phyloP scores from a whole-genome alignment of 2,329 filamentous ascomycete species.

The Venturia oleaginea region DNA sequence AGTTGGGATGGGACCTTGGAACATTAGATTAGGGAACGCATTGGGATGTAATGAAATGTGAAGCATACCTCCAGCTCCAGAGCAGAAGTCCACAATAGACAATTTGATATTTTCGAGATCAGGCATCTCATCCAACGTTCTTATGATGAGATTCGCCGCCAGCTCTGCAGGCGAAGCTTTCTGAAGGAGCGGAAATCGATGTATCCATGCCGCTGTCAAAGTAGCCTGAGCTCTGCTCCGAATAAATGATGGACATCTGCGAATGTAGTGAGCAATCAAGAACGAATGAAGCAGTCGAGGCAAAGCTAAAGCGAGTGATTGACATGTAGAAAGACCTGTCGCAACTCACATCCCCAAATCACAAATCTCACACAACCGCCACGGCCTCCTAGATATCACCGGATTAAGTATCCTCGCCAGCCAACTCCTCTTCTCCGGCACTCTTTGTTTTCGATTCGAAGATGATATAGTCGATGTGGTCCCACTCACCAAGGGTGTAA shows the following conservation, averaged over 20 bases:
- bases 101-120: constrained; percentile 44
- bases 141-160: constrained; percentile 48
- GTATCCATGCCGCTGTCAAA: constrained; percentile 55
- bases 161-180: constrained; percentile 48
- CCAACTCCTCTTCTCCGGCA: background rate
- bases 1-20: constrained; percentile 26
- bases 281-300: background rate
- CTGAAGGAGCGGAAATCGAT: constrained; percentile 50
- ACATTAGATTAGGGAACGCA: constrained; percentile 38
- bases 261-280: background rate
- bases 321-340: too few relatives aligned
- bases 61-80: constrained; percentile 54
- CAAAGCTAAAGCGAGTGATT: too few relatives aligned
- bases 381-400: constrained; percentile 1
- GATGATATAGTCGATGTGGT: background rate
- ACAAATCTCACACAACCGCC: constrained; percentile 14
- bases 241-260: constrained; percentile 57
- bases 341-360: constrained; percentile 9
- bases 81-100: constrained; percentile 67
- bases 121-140: constrained; percentile 20
- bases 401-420: constrained; percentile 7
- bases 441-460: background rate
- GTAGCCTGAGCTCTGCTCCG: constrained; percentile 56
- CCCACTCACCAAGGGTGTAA: background rate
- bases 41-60: background rate